Evolutionary conservation across 805 yeast genomes (phyloP).

Genomic region (Yarrowia sp.): DNA sequence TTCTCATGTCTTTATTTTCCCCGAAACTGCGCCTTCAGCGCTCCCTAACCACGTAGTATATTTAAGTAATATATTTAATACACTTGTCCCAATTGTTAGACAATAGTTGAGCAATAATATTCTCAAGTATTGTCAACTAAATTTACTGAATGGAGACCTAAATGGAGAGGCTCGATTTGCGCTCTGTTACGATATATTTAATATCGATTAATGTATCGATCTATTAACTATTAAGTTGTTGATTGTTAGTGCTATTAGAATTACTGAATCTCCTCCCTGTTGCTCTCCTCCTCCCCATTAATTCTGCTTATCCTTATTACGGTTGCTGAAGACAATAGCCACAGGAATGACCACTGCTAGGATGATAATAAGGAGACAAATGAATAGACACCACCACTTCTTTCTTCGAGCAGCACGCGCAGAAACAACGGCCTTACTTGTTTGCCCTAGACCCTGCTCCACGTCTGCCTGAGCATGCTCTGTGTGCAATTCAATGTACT

Average conservation of each 20-base stretch:
- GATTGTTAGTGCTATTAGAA: too few species aligned
- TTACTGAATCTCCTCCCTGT: too few species aligned
- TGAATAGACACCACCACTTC: neutral
- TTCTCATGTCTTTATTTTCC: neutral
- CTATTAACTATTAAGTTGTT: neutral
- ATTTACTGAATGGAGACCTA: too few species aligned
- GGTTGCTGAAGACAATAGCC: neutral
- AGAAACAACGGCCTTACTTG: neutral
- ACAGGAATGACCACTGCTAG: neutral
- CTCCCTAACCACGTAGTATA: too few species aligned
- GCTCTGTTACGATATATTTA: too few species aligned
- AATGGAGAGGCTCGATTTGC: too few species aligned
- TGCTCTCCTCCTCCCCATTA: too few species aligned
- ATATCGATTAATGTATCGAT: neutral
- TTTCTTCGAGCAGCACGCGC: neutral
- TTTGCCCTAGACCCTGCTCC: neutral
- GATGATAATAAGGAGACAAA: neutral
- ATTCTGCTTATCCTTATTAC: too few species aligned
- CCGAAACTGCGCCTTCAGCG: neutral
- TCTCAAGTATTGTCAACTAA: too few species aligned
- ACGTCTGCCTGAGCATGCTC: neutral
- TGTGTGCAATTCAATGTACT: neutral
- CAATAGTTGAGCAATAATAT: too few species aligned
- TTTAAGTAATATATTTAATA: too few species aligned
- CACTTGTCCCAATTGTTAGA: too few species aligned